Evolutionary conservation across 1,284 basidiomycete genomes (phyloP).

Genomic region (Fomitopsis schrenkii): DNA sequence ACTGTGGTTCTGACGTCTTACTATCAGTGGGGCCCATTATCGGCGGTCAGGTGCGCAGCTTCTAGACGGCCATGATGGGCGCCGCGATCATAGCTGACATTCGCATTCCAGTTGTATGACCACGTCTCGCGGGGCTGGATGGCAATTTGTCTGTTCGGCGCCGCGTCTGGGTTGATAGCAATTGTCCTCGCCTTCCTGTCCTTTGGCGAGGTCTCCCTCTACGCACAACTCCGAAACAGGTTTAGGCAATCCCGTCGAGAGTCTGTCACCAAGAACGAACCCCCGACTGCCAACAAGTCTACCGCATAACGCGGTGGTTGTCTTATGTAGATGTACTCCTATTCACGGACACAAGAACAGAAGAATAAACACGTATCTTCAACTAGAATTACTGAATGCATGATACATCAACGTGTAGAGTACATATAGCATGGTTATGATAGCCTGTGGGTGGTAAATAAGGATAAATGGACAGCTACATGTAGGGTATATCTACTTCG

Average conservation of each 20-base stretch:
- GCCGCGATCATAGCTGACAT: background rate
- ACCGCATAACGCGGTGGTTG: background rate
- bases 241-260: background rate
- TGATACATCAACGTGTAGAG: background rate
- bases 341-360: background rate
- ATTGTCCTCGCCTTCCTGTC: conserved; percentile 38
- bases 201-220: conserved; percentile 46
- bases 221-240: conserved; percentile 15
- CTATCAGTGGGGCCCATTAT: conserved; percentile 60
- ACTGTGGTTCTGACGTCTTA: background rate
- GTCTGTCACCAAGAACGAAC: too few relatives aligned
- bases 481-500: conserved; percentile 2
- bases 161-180: conserved; percentile 37
- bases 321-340: background rate
- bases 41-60: conserved; percentile 52
- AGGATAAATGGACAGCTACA: conserved; percentile 1
- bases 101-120: conserved; percentile 47
- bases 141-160: conserved; percentile 44
- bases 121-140: conserved; percentile 52
- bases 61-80: background rate
- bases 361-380: background rate
- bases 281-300: background rate
- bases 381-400: background rate
- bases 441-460: background rate
- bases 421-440: background rate